These are phyloP conservation scores for Leishmania braziliensis DNA, from an alignment of 208 protist genomes.

Conservation along the genomic window DNA sequence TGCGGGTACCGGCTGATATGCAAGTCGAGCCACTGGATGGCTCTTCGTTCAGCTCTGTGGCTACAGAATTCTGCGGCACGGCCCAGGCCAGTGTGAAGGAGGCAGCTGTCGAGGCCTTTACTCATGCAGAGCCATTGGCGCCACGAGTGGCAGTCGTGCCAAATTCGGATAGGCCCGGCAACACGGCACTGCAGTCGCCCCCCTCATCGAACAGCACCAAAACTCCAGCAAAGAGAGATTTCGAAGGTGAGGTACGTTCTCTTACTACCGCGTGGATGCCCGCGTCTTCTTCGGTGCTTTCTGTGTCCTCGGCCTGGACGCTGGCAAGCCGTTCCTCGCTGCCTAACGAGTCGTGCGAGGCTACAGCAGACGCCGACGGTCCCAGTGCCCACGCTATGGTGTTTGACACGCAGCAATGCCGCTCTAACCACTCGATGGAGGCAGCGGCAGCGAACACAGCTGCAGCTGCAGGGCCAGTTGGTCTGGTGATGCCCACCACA, in stretches of 20 bases:
- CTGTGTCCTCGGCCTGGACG: conserved; percentile 6
- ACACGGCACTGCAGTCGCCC: not conserved
- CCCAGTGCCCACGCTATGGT: too few relatives aligned
- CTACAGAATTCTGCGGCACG: not conserved
- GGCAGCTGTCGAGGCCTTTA: not conserved
- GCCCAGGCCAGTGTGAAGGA: not conserved
- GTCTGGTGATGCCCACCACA: not conserved
- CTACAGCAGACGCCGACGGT: not conserved
- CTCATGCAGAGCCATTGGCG: not conserved
- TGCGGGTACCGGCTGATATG: conserved; percentile 20
- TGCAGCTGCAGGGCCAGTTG: not conserved
- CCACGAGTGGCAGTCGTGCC: not conserved
- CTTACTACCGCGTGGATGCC: not conserved
- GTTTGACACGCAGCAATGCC: not conserved
- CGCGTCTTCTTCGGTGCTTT: not conserved
- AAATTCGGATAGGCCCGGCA: not conserved
- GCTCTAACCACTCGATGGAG: not conserved
- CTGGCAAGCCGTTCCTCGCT: not conserved
- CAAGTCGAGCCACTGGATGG: conserved; percentile 16
- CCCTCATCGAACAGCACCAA: not conserved
- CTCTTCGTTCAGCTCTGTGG: too few relatives aligned
- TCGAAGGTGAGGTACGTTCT: not conserved
- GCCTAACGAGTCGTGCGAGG: not conserved
- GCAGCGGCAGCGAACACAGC: not conserved
- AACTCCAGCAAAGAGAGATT: not conserved